Conservation (phyloP, 2,329 filamentous ascomycete species). For the Curvularia verruculosa region DNA sequence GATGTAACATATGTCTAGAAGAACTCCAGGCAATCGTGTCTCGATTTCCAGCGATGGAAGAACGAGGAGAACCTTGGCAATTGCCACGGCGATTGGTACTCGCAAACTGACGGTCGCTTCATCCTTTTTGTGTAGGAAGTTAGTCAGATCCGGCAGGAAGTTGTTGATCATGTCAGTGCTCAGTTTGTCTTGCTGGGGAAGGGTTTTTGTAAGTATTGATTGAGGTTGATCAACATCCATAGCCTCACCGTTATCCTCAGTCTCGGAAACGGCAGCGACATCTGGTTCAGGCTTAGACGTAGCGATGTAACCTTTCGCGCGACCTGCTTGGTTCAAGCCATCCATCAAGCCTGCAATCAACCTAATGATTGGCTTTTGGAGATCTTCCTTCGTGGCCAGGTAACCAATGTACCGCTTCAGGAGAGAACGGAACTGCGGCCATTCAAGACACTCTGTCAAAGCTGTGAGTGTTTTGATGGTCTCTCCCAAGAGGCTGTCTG, state of each 20-base stretch:
- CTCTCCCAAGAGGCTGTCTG: slow-evolving; percentile 85
- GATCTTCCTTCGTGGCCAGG: slow-evolving; percentile 77
- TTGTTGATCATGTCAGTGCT: slow-evolving; percentile 73
- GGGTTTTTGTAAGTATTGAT: slow-evolving; percentile 63
- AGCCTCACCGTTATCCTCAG: slow-evolving; percentile 18
- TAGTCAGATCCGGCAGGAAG: slow-evolving; percentile 79
- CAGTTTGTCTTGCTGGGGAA: slow-evolving; percentile 72
- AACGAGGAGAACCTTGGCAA: slow-evolving; percentile 84
- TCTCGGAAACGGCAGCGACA: slow-evolving; percentile 51
- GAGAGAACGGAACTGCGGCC: slow-evolving; percentile 86
- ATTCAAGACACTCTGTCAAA: slow-evolving; percentile 78
- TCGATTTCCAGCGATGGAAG: slow-evolving; percentile 76
- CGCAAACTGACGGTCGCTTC: slow-evolving; percentile 92
- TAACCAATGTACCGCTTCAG: slow-evolving; percentile 85
- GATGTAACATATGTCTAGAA: slow-evolving; percentile 93
- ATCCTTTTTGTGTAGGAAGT: slow-evolving; percentile 91
- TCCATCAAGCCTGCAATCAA: slow-evolving; percentile 83
- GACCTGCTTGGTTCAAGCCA: slow-evolving; percentile 65
- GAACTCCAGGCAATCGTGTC: slow-evolving; percentile 76
- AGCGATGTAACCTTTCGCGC: slow-evolving; percentile 42
- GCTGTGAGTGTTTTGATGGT: slow-evolving; percentile 80
- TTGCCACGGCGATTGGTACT: slow-evolving; percentile 85
- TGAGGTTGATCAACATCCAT: slow-evolving; percentile 35
- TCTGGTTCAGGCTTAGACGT: slow-evolving; percentile 32
- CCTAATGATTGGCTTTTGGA: slow-evolving; percentile 84